These are phyloP conservation scores for Phoma sp. DNA, from an alignment of 2,329 filamentous ascomycete genomes.

Conservation along the genomic window DNA sequence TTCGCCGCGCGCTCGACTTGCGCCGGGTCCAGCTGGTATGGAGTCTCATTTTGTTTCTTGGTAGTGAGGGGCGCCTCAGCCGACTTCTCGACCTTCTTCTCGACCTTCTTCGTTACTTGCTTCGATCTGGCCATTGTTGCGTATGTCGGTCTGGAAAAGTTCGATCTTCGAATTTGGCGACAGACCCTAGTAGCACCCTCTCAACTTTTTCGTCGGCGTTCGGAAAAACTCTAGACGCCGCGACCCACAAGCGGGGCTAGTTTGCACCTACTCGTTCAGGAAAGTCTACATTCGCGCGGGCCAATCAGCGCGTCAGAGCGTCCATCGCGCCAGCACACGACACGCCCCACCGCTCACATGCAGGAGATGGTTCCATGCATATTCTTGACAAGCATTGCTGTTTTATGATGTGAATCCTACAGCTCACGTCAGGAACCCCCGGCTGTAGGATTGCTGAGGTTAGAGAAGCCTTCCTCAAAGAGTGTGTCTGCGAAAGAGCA, in stretches of 20 bases:
- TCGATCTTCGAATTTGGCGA: constrained; percentile 24
- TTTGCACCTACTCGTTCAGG: constrained; percentile 16
- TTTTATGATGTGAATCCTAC: background rate
- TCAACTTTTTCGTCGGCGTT: constrained; percentile 21
- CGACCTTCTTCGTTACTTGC: constrained; percentile 31
- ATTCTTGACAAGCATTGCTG: background rate
- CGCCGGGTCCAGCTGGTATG: constrained; percentile 54
- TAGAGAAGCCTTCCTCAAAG: background rate
- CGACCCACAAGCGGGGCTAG: constrained; percentile 24
- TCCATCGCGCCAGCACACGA: constrained; percentile 30
- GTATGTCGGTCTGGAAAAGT: constrained; percentile 13
- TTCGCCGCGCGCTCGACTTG: constrained; percentile 67
- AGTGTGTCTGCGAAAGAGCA: background rate
- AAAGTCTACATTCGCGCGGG: constrained; percentile 4
- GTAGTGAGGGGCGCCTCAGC: constrained; percentile 47
- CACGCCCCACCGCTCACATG: constrained; percentile 24
- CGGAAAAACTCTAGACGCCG: constrained; percentile 22
- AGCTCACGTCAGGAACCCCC: background rate
- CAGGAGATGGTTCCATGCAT: constrained; percentile 24
- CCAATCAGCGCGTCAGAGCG: constrained; percentile 39
- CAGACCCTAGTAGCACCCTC: constrained; percentile 17
- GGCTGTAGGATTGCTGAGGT: background rate
- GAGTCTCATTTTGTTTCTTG: constrained; percentile 45
- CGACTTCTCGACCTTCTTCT: constrained; percentile 35
- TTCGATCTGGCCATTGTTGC: constrained; percentile 45